Evolutionary conservation across 805 yeast species (phyloP).

Genomic region (Blastobotrys chiropterorum): DNA sequence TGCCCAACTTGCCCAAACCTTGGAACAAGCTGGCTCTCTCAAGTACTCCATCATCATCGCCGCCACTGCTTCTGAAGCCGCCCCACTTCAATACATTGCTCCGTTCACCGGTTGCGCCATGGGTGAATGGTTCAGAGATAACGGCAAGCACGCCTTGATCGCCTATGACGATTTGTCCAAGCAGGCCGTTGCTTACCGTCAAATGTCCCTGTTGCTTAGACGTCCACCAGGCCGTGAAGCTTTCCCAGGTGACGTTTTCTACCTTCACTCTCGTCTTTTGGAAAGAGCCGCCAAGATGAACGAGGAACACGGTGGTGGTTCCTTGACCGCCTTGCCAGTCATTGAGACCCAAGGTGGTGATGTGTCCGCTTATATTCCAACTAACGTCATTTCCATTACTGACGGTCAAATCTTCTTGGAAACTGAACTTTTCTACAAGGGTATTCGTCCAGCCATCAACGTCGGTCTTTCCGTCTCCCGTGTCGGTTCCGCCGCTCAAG

Average conservation of each 20-base stretch:
- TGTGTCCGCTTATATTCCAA: constrained; percentile 96
- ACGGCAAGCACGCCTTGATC: constrained; percentile 95
- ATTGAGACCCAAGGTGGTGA: constrained; percentile 99
- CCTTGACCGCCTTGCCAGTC: constrained; percentile 92
- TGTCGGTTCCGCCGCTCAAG: constrained; percentile 99
- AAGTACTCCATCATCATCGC: constrained; percentile 97
- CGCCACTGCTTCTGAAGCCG: constrained; percentile 99
- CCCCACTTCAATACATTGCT: constrained; percentile 99
- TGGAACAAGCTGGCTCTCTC: constrained; percentile 96
- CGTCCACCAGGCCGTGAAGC: constrained; percentile 98
- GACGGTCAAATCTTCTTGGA: constrained; percentile 98
- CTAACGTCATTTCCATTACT: constrained; percentile 94
- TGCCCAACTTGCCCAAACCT: constrained; percentile 98
- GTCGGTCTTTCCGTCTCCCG: constrained; percentile 99
- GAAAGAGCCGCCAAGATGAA: constrained; percentile 98
- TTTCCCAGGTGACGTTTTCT: constrained; percentile 95
- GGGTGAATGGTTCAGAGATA: constrained; percentile 99
- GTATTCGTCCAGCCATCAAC: constrained; percentile 99
- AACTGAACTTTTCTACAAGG: constrained; percentile 99
- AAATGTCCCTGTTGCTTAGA: constrained; percentile 93
- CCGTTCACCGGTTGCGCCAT: constrained; percentile 99
- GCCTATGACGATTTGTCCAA: constrained; percentile 97
- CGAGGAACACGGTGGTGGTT: constrained; percentile 83
- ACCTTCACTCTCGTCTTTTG: constrained; percentile 89
- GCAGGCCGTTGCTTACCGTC: constrained; percentile 99